Evolutionary conservation across 2,329 filamentous ascomycete genomes (phyloP), one percentile per base, ranked within the genome.

Genomic region (Fusarium sterilihyphosum): DNA sequence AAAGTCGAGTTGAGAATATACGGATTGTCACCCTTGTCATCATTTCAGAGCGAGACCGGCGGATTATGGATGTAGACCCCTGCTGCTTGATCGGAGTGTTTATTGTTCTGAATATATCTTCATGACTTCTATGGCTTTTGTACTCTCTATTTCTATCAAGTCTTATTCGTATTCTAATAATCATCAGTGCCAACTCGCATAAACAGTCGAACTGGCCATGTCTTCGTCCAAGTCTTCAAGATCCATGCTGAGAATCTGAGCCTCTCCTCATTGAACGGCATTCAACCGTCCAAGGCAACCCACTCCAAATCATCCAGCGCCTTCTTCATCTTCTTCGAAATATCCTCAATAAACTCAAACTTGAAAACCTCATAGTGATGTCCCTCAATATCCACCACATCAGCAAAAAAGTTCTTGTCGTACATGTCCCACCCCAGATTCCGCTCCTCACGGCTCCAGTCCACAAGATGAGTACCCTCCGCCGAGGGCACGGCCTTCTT

Each of bases 301-400:
- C 33, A 49, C 33, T 80, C 78, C 56, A 80, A 50, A 29, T 33
- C 31, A n/a, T 65, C 33, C 37, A 80, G 43, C 7, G 65, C 71
- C 16, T 67, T 35, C 49, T 69, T 75, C 1, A 83, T 78, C 18
- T 72, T 74, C 52, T 57, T 63, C 24, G 82, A 79, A 22, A 79
- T 82, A 12, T 65, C 77, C 3, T 70, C 62, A 40, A 82, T 76
- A 41, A 77, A 77, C 13, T 78, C 66, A 46, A 75, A 77, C 4
- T 77, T 77, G 73, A 88, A 88, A 44, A 88, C 79, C 61, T 83
- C 83, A 70, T 86, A 90, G 71, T 90, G 88, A 65, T 89, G 83
- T 1, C 88, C 87, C 2, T 87, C 82, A 5, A 89, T 81, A 17
- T 87, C 84, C n/a, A 88, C 67, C 4, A 88, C 81, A 18, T 83